Base-by-base conservation (phyloP, 441 rosid species). In the Euphorbia corollata region DNA sequence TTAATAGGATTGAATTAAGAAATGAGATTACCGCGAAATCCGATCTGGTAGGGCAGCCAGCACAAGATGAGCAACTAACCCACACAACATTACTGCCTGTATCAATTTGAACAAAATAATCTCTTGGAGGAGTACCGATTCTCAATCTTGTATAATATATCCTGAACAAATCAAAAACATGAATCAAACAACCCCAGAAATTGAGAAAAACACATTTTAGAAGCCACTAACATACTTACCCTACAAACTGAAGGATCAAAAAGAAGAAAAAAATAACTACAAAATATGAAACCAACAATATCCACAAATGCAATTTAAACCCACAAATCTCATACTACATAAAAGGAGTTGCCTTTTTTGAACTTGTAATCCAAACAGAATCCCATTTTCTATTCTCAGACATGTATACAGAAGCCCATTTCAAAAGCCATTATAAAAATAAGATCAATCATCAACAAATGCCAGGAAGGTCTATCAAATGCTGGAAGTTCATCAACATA, bases 61-160 rank as follows among this genome's bases (percentile, higher is more conserved):
- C 79, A 73, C 98, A 94, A 72, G 92, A 77, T 72, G 71, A 62
- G 79, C 99, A 94, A 38, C 91, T 84, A 57, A 91, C 87, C 99
- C 98, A 94, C 58, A 94, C 74, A 76, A 91, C 96, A 84, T 91
- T 92, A 80, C 99, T 94, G 63, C 99, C 98, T 2, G 99, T 89
- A 68, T 94, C 99, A 73, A 94, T 77, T 75, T 94, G 99, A 60
- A 94, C 99, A 70, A 85, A 75, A 74, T 83, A 94, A 53, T 89
- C 97, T 71, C 72, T 82, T 55, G 98, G 86, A 61, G 98, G 99
- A 77, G 87, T 71, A 67, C 99, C 99, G 77, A 94, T 54, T 74
- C 86, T 86, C 69, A 94, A 51, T 69, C 70, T 89, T 69, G 98
- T 87, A 39, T 82, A 94, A 75, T 94, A 94, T 63, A 94, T 82